Base-by-base conservation (phyloP, 23 red algal genomes). In the Gracilariopsis chorda region DNA sequence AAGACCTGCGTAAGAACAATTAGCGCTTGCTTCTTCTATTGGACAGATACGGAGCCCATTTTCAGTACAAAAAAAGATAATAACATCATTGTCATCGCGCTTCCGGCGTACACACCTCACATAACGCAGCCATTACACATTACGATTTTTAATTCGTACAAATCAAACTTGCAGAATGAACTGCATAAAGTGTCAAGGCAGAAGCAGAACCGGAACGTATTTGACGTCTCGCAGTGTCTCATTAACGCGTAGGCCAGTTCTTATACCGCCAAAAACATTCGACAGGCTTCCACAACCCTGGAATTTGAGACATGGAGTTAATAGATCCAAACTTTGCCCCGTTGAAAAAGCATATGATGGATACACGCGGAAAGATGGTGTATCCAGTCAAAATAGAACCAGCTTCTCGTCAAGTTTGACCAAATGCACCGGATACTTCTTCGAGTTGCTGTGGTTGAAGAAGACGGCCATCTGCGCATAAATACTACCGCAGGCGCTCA, bases 51-150 rank as follows among this genome's bases (percentile, higher is more conserved):
- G 36, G 42, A 13, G 47, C 34, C 43, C 86, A 90, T 48, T 7
- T 90, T 7, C 74, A 77, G 73, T 65, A 64, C 33, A 51, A 80
- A n/a, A 48, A 77, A 41, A 58, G 44, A 75, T 1, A 88, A 75
- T 23, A 28, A 59, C 33, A 67, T 88, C 1, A 17, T 59, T 36
- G 49, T 79, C 14, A 79, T 67, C 34, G 41, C 40, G n/a, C 53
- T 79, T 17, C 86, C 70, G 0, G 67, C 43, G 17, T n/a, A n/a
- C n/a, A n/a, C n/a, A n/a, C 84, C 69, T 23, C 84, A 88, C 51
- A 30, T 77, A 27, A 39, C 20, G 7, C 67, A 88, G 34, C 68
- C 84, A 14, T 51, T 88, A 21, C 34, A 88, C 60, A 47, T 88
- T 11, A 33, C 46, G 12, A 67, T 88, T 21, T 88, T 88, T 59